Conservation (phyloP, 768 basidiomycete genomes). For the Daedalea quercina region DNA sequence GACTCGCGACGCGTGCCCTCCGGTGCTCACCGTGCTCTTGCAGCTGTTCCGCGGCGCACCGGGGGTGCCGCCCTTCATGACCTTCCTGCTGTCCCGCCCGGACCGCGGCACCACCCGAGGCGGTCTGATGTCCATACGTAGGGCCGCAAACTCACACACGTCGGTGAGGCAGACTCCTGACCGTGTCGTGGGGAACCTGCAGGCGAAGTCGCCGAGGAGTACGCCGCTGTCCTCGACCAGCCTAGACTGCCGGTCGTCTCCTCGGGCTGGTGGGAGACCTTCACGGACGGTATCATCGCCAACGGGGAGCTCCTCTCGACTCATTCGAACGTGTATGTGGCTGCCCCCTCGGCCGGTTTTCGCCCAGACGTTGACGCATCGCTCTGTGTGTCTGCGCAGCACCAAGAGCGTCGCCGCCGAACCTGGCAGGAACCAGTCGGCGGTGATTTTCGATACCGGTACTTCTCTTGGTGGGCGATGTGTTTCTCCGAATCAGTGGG, state of each 20-base stretch:
- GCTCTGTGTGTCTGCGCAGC: not conserved
- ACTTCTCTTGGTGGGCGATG: not conserved
- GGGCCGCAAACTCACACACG: no score
- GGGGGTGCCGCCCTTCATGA: not conserved
- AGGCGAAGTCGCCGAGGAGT: not conserved
- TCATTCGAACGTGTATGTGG: not conserved
- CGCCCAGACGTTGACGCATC: not conserved
- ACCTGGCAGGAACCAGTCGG: not conserved
- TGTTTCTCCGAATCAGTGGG: not conserved
- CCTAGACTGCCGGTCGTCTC: constrained; percentile 1
- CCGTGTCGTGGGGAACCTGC: no score
- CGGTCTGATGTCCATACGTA: constrained; percentile 2
- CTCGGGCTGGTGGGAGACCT: not conserved
- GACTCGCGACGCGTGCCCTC: not conserved
- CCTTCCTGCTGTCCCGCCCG: constrained; percentile 3
- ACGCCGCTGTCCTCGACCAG: not conserved
- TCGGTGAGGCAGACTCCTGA: no score
- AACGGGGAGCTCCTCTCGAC: not conserved
- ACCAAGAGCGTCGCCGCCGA: not conserved
- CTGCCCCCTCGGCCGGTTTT: not conserved
- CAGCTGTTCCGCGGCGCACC: not conserved
- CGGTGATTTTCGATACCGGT: not conserved
- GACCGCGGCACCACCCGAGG: not conserved
- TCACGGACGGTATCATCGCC: constrained; percentile 2
- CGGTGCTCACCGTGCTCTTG: not conserved